Percentiles rank a stretch among this genome's conserved stretches.
phyloP scores from a whole-genome alignment of 2,329 filamentous ascomycete species.

The Chrysosporium queenslandicum region DNA sequence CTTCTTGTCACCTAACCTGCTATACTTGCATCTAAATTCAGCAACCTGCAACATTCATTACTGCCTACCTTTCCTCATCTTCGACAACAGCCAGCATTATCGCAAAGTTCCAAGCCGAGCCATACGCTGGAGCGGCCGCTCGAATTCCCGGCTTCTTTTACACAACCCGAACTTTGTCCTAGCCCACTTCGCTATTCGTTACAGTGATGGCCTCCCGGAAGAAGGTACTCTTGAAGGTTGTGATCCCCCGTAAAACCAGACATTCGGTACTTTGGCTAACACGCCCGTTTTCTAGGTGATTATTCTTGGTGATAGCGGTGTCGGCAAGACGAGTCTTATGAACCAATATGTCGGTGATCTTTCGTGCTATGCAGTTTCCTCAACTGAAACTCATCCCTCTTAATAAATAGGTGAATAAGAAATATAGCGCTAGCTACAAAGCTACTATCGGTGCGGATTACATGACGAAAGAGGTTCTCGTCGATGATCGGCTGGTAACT shows the following conservation, averaged over 20 bases:
- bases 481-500: constrained; percentile 93
- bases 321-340: constrained; percentile 99
- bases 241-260: not conserved
- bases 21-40: not conserved
- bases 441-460: constrained; percentile 98
- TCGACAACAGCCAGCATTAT: not conserved
- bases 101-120: not conserved
- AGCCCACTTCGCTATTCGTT: not conserved
- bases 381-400: not conserved
- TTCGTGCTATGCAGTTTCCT: not conserved
- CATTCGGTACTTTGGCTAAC: not conserved
- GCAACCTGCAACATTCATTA: not conserved
- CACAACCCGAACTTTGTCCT: not conserved
- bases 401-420: constrained; percentile 82
- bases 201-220: constrained; percentile 63
- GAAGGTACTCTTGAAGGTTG: constrained; percentile 84
- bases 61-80: not conserved
- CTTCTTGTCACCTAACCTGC: not conserved
- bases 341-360: constrained; percentile 89
- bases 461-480: constrained; percentile 91
- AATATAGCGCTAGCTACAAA: constrained; percentile 99
- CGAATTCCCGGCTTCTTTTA: not conserved
- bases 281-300: constrained; percentile 60
- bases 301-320: constrained; percentile 96
- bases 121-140: not conserved